phyloP scores from a whole-genome alignment of 179 eudicot species.

The Silene vulgaris region DNA sequence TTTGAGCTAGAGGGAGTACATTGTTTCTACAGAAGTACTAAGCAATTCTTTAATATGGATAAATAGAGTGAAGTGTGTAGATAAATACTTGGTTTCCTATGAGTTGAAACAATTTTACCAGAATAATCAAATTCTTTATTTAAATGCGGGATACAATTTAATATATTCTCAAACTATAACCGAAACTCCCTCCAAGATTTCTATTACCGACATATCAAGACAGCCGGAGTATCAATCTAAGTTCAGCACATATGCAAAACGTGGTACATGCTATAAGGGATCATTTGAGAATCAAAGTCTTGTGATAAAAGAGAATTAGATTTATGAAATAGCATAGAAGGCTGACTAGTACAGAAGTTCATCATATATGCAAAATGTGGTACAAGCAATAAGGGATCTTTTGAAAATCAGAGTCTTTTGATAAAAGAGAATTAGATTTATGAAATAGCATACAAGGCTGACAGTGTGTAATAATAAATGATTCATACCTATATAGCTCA shows the following conservation, averaged over 20 bases:
- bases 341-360: neutral
- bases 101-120: too few relatives aligned
- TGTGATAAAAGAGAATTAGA: neutral
- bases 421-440: constrained; percentile 1
- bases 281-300: neutral
- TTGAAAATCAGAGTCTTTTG: neutral
- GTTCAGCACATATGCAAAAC: neutral
- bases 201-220: neutral
- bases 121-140: too few relatives aligned
- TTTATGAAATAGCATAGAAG: constrained; percentile 1
- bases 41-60: neutral
- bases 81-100: neutral
- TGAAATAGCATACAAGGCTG: neutral
- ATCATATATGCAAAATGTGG: neutral
- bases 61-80: neutral
- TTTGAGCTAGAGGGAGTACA: too few relatives aligned
- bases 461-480: neutral
- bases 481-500: constrained; percentile 76
- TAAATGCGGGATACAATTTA: neutral
- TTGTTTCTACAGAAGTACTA: too few relatives aligned
- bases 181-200: neutral
- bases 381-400: neutral
- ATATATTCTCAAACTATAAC: neutral
- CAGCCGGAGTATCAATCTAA: neutral
- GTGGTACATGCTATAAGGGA: neutral